These are phyloP conservation scores for Pleurotus citrinopileatus DNA, from an alignment of 768 basidiomycete genomes.

Conservation along the genomic window DNA sequence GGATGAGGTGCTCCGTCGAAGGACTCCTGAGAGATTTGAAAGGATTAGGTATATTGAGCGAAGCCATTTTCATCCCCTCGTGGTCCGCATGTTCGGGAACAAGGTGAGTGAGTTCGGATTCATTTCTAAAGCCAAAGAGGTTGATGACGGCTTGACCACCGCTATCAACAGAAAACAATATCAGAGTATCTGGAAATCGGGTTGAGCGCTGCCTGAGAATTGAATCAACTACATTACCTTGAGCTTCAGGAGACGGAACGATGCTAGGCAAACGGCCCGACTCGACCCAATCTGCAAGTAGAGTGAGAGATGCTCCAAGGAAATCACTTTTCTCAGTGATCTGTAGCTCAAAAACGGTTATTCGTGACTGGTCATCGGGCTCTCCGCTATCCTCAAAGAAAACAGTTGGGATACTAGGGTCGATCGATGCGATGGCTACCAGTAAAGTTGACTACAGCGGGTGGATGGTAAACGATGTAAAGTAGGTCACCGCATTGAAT, in stretches of 20 bases:
- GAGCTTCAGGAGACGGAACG: conserved; percentile 41
- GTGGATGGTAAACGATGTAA: background rate
- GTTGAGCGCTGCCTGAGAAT: conserved; percentile 3
- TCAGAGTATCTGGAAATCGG: conserved; percentile 29
- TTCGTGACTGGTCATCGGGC: conserved; percentile 34
- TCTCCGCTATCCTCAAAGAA: conserved; percentile 29
- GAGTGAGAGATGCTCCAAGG: conserved; percentile 36
- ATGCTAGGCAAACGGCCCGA: conserved; percentile 44
- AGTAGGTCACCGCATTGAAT: background rate
- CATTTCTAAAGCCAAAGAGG: background rate
- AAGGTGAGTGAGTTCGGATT: background rate
- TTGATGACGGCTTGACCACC: conserved; percentile 40
- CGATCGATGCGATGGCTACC: conserved; percentile 43
- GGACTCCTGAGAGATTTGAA: conserved; percentile 54
- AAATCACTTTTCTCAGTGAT: conserved; percentile 23
- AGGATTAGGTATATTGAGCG: conserved; percentile 56
- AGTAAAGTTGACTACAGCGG: conserved; percentile 35
- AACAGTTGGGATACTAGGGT: conserved; percentile 29
- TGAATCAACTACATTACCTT: conserved; percentile 36
- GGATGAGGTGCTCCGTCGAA: conserved; percentile 44
- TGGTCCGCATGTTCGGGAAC: background rate
- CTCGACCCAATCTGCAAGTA: conserved; percentile 53
- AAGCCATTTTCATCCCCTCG: conserved; percentile 1
- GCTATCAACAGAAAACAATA: conserved; percentile 39
- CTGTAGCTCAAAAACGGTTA: conserved; percentile 37